Percentiles rank a stretch among this genome's conserved stretches.
Conservation (phyloP, 306 rosid species). For the Sechiopsis laciniata region DNA sequence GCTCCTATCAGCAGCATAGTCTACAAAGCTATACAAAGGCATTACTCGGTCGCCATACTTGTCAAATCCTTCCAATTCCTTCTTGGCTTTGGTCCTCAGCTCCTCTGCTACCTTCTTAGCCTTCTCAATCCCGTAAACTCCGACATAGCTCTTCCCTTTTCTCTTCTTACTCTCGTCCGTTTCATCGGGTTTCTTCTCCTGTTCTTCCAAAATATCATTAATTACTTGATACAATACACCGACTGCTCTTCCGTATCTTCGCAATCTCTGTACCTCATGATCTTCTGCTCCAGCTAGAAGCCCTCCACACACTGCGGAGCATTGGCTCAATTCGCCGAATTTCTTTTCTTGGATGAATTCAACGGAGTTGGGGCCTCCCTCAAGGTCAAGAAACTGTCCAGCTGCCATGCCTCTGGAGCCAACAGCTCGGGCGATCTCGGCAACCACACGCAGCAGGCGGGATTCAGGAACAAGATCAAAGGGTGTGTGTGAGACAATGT, state of each 20-base stretch:
- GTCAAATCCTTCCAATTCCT: slow-evolving; percentile 73
- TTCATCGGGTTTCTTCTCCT: slow-evolving; percentile 25
- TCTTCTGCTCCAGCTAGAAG: slow-evolving; percentile 74
- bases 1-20: slow-evolving; percentile 77
- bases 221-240: slow-evolving; percentile 72
- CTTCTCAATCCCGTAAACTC: slow-evolving; percentile 63
- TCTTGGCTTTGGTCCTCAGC: slow-evolving; percentile 64
- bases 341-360: slow-evolving; percentile 83
- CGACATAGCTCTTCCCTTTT: slow-evolving; percentile 64
- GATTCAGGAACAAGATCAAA: slow-evolving; percentile 62
- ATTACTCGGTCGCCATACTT: slow-evolving; percentile 59
- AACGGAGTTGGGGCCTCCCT: slow-evolving; percentile 57
- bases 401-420: slow-evolving; percentile 99
- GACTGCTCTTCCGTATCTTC: slow-evolving; percentile 83
- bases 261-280: slow-evolving; percentile 66
- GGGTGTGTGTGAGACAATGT: slow-evolving; percentile 83
- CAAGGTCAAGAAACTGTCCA: slow-evolving; percentile 84
- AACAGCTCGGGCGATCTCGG: slow-evolving; percentile 78
- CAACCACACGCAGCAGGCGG: slow-evolving; percentile 61
- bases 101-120: slow-evolving; percentile 70
- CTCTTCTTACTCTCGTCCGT: slow-evolving; percentile 25
- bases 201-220: slow-evolving; percentile 61
- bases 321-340: slow-evolving; percentile 89
- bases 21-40: slow-evolving; percentile 89
- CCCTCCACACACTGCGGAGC: slow-evolving; percentile 93